Evolutionary conservation across 306 rosid genomes (phyloP).

Genomic region (Prunus kanzakura): DNA sequence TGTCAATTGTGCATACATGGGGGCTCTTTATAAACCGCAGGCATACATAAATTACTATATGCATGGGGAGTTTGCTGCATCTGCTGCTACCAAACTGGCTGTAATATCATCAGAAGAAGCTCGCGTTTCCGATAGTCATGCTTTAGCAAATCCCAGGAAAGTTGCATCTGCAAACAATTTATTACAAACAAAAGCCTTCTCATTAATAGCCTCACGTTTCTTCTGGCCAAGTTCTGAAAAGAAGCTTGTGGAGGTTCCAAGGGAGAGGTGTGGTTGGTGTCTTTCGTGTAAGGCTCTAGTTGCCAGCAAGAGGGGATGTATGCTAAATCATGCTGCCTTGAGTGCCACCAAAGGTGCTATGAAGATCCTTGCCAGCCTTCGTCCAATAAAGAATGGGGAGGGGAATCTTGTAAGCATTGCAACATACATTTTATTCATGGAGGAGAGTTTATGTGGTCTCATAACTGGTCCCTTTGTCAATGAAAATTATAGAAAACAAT

Average conservation of each 20-base stretch:
- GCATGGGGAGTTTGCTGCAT: conserved; percentile 96
- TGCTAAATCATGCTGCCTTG: conserved; percentile 89
- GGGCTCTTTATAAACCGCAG: conserved; percentile 64
- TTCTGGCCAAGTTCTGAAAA: conserved; percentile 94
- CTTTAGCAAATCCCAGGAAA: conserved; percentile 59
- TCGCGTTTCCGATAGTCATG: conserved; percentile 50
- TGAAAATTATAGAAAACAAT: conserved; percentile 58
- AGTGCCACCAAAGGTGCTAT: conserved; percentile 84
- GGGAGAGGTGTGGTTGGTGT: conserved; percentile 99
- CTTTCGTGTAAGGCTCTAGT: conserved; percentile 77
- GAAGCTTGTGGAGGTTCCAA: conserved; percentile 93
- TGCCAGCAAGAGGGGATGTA: conserved; percentile 93
- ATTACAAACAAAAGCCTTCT: conserved; percentile 89
- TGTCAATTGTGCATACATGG: conserved; percentile 44
- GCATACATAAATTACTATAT: conserved; percentile 70
- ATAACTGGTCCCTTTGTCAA: conserved; percentile 71
- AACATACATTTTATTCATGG: conserved; percentile 68
- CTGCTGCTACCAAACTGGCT: conserved; percentile 81
- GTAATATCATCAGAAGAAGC: conserved; percentile 72
- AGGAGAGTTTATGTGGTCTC: conserved; percentile 75
- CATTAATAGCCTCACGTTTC: conserved; percentile 75
- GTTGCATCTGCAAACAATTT: conserved; percentile 42
- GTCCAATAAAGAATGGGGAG: conserved; percentile 67
- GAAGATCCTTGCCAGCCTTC: conserved; percentile 61
- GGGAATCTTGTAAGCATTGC: conserved; percentile 78